These are phyloP conservation scores for Lipomyces sp. DNA, from an alignment of 805 yeast species.

Conservation along the genomic window DNA sequence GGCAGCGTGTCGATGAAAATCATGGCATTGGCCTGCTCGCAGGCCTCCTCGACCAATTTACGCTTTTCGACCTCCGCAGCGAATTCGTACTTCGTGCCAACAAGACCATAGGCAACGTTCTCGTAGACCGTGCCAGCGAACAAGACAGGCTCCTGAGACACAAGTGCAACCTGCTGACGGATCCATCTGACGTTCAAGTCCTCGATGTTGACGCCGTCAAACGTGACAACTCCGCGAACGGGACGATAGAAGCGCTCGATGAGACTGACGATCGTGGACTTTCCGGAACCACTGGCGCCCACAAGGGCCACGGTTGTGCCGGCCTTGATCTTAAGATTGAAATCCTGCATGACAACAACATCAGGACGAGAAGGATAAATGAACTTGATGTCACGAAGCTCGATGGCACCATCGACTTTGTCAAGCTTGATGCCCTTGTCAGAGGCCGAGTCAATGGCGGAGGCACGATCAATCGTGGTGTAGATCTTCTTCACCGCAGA, in stretches of 20 bases:
- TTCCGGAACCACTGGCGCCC: slow-evolving; percentile 71
- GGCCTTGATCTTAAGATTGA: slow-evolving; percentile 50
- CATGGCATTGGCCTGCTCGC: slow-evolving; percentile 52
- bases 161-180: slow-evolving; percentile 55
- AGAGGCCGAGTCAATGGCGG: slow-evolving; percentile 40
- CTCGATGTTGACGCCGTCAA: slow-evolving; percentile 49
- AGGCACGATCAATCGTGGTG: slow-evolving; percentile 44
- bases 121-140: slow-evolving; percentile 80
- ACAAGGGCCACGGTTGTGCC: slow-evolving; percentile 87
- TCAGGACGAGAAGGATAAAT: slow-evolving; percentile 37
- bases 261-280: slow-evolving; percentile 47
- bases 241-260: slow-evolving; percentile 60
- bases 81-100: slow-evolving; percentile 34
- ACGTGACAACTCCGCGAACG: slow-evolving; percentile 44
- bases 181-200: slow-evolving; percentile 52
- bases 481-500: slow-evolving; percentile 43
- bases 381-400: slow-evolving; percentile 31
- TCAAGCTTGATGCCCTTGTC: slow-evolving; percentile 27
- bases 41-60: slow-evolving; percentile 43
- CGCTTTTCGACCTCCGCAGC: slow-evolving; percentile 42
- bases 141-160: slow-evolving; percentile 55
- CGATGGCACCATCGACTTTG: slow-evolving; percentile 41
- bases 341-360: slow-evolving; percentile 32
- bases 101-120: slow-evolving; percentile 72
- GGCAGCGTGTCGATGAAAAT: slow-evolving; percentile 52